These are phyloP conservation scores for Hypoxylon intermedium DNA, from an alignment of 495 filamentous ascomycete species.

Conservation along the genomic window DNA sequence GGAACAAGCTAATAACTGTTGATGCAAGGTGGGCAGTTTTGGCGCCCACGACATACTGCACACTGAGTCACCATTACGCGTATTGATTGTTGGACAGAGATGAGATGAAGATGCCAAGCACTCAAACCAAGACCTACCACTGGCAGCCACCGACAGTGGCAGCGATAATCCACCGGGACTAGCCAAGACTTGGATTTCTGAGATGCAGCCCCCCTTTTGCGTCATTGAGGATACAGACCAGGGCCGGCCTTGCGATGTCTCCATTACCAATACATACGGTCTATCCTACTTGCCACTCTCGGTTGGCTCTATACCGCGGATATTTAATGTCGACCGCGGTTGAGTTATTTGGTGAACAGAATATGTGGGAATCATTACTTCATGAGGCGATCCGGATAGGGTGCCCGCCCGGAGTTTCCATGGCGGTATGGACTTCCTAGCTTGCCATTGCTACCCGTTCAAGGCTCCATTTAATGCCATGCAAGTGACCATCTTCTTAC, in stretches of 20 bases:
- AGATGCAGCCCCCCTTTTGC: slow-evolving; percentile 10
- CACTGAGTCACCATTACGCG: slow-evolving; percentile 3
- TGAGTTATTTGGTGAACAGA: background rate
- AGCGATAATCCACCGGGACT: slow-evolving; percentile 19
- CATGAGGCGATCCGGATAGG: slow-evolving; percentile 14
- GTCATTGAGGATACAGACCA: slow-evolving; percentile 9
- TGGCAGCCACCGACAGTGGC: background rate
- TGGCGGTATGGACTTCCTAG: slow-evolving; percentile 5
- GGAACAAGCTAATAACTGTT: too few relatives aligned
- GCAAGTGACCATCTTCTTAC: slow-evolving; percentile 33
- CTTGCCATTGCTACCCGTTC: slow-evolving; percentile 25
- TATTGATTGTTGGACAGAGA: slow-evolving; percentile 3
- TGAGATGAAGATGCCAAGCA: slow-evolving; percentile 14
- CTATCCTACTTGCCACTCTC: background rate
- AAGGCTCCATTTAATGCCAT: slow-evolving; percentile 33
- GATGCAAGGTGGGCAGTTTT: slow-evolving; percentile 1
- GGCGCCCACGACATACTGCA: background rate
- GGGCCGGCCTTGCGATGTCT: background rate
- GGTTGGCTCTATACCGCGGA: background rate
- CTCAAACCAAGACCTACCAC: background rate
- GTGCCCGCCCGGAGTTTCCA: slow-evolving; percentile 22
- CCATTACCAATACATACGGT: background rate
- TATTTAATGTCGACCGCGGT: background rate
- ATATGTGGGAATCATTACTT: slow-evolving; percentile 24
- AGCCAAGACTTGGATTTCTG: slow-evolving; percentile 17